Evolutionary conservation across 306 rosid species (phyloP).

Genomic region (Carpinus fangiana): DNA sequence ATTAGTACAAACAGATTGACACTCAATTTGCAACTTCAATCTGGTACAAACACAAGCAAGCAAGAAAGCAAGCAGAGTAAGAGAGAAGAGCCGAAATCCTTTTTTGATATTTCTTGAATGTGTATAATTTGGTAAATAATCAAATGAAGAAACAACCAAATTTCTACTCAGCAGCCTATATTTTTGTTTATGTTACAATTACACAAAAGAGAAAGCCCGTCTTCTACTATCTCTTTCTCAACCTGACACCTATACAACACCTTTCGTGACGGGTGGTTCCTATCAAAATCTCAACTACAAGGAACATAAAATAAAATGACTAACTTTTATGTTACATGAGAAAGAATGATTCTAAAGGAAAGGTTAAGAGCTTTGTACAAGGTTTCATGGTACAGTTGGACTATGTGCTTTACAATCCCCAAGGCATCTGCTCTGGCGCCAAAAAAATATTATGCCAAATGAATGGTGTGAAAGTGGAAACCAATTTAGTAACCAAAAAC

Average conservation of each 20-base stretch:
- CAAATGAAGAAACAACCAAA: conserved; percentile 30
- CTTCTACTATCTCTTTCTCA: conserved; percentile 56
- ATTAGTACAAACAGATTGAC: not conserved
- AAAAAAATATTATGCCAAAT: conserved; percentile 26
- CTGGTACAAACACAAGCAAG: not conserved
- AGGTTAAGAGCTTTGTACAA: conserved; percentile 82
- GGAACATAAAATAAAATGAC: conserved; percentile 12
- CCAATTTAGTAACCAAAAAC: conserved; percentile 29
- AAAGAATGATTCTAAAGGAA: conserved; percentile 63
- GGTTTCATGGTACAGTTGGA: conserved; percentile 46
- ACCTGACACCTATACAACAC: conserved; percentile 70
- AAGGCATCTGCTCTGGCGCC: conserved; percentile 44
- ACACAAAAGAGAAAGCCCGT: conserved; percentile 47
- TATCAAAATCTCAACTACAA: conserved; percentile 54
- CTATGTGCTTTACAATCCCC: conserved; percentile 44
- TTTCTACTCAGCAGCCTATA: conserved; percentile 41
- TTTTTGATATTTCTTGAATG: conserved; percentile 28
- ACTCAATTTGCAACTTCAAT: not conserved
- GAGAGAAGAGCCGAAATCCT: conserved; percentile 17
- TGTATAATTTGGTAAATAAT: conserved; percentile 13
- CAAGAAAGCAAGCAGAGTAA: not conserved
- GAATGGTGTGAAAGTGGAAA: conserved; percentile 41
- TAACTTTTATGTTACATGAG: conserved; percentile 65
- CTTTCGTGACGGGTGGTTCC: conserved; percentile 43
- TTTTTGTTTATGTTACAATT: conserved; percentile 56